Evolutionary conservation across 2,329 filamentous ascomycete species (phyloP).

Genomic region (Raffaelea deltoideospora): DNA sequence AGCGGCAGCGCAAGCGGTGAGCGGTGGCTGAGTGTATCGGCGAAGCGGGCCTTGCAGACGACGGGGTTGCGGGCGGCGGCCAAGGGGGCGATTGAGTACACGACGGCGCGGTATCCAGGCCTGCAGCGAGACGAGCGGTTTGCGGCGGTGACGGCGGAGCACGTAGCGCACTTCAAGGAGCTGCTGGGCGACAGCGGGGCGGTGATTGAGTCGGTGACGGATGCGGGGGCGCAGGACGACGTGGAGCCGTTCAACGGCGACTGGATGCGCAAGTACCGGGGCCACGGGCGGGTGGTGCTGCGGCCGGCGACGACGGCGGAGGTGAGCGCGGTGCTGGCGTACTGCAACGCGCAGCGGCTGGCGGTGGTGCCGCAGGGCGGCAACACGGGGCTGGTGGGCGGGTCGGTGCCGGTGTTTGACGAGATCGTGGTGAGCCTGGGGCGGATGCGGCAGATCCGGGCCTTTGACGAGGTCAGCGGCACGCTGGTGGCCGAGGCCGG

Average conservation of each 20-base stretch:
- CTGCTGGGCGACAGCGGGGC: constrained; percentile 64
- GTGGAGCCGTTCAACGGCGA: constrained; percentile 88
- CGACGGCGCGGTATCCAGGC: constrained; percentile 71
- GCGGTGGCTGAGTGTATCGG: too few relatives aligned
- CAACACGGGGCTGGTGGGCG: constrained; percentile 90
- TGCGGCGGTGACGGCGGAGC: constrained; percentile 54
- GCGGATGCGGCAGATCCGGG: constrained; percentile 81
- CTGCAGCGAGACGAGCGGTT: constrained; percentile 70
- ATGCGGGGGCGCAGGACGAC: constrained; percentile 56
- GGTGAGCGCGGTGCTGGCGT: constrained; percentile 78
- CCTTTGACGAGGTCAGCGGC: constrained; percentile 86
- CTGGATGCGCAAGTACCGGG: constrained; percentile 98
- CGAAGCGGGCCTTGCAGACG: constrained; percentile 4
- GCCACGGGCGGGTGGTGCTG: constrained; percentile 73
- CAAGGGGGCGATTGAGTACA: constrained; percentile 42
- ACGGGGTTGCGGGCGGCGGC: constrained; percentile 3
- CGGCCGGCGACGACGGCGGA: constrained; percentile 75
- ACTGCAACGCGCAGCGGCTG: constrained; percentile 86
- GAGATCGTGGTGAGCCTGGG: constrained; percentile 88
- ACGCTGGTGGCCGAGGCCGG: constrained; percentile 83
- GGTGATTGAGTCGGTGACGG: constrained; percentile 71
- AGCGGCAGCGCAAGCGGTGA: neutral
- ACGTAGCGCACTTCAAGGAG: constrained; percentile 69
- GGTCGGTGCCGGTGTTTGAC: constrained; percentile 92
- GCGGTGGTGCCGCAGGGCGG: constrained; percentile 95